Evolutionary conservation across 495 filamentous ascomycete species (phyloP), one percentile per base, ranked within the genome.

Genomic region (Penicillium pulvis): DNA sequence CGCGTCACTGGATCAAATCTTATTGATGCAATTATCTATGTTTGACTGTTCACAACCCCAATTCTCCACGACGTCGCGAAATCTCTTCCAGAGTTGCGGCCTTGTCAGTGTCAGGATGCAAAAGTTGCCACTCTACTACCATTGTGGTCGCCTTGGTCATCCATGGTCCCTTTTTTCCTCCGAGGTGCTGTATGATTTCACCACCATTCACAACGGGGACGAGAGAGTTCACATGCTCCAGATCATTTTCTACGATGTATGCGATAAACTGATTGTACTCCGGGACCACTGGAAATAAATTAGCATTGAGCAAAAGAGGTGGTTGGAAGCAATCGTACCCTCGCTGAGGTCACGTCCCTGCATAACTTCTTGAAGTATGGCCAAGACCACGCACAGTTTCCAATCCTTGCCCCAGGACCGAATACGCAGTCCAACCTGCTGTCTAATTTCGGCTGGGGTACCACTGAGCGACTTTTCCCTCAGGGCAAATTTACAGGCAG

Each of bases 51-150:
- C 43, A 61, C 50, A 87, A 79, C 41, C 79, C 78, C 52, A 91
- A 71, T 68, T 90, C 85, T 46, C 71, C 68, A 60, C 75, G 77
- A 67, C 77, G 80, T 42, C 67, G 68, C 42, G 69, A 57, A 17
- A 94, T 80, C 64, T 87, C 85, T 59, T 90, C 84, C 57, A 96
- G 76, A 6, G 81, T 90, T 20, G 77, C 81, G 7, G 79, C 68
- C 17, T 85, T 79, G 52, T 89, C 85, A 7, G 71, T 73, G 3
- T 82, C 83, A 3, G 92, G 91, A 68, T 97, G 84, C 31, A 88
- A 77, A 28, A 98, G 77, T 75, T 98, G 95, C 90, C 92, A 97
- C 55, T 84, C 83, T 69, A 94, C 80, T 30, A 86, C 85, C 16
- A 88, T 73, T 8, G 90, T 85, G 45, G 94, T 66, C 14, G 91